phyloP scores from a whole-genome alignment of 306 rosid genomes.

The Prunus armeniaca region DNA sequence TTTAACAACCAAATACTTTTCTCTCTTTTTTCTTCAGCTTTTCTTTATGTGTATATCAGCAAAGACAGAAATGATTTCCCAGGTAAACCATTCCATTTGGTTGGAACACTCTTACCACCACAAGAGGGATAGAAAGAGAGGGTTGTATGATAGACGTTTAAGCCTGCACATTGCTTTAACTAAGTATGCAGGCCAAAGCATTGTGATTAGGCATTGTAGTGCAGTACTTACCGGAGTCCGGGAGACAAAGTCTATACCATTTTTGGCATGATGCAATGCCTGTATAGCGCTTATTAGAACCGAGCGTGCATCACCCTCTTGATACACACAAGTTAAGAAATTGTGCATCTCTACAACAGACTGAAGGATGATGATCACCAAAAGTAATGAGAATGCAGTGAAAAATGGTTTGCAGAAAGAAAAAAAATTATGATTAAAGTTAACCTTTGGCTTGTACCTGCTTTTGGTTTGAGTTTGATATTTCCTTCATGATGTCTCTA shows the following conservation, averaged over 20 bases:
- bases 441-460: conserved; percentile 43
- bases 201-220: neutral
- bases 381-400: conserved; percentile 12
- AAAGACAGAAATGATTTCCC: neutral
- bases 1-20: too few relatives aligned
- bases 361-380: conserved; percentile 31
- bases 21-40: neutral
- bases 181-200: neutral
- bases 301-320: conserved; percentile 71
- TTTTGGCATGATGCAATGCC: conserved; percentile 59
- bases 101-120: neutral
- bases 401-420: neutral
- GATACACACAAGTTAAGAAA: conserved; percentile 71
- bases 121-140: neutral
- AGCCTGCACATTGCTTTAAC: neutral
- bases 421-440: neutral
- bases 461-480: conserved; percentile 45
- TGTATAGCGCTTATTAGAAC: conserved; percentile 67
- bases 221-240: conserved; percentile 54
- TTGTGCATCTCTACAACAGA: conserved; percentile 69
- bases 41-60: neutral
- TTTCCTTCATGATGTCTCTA: conserved; percentile 68
- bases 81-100: neutral
- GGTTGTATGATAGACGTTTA: neutral
- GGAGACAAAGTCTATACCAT: conserved; percentile 71